Conservation (phyloP, 345 rosid species). For the Microcos paniculata region DNA sequence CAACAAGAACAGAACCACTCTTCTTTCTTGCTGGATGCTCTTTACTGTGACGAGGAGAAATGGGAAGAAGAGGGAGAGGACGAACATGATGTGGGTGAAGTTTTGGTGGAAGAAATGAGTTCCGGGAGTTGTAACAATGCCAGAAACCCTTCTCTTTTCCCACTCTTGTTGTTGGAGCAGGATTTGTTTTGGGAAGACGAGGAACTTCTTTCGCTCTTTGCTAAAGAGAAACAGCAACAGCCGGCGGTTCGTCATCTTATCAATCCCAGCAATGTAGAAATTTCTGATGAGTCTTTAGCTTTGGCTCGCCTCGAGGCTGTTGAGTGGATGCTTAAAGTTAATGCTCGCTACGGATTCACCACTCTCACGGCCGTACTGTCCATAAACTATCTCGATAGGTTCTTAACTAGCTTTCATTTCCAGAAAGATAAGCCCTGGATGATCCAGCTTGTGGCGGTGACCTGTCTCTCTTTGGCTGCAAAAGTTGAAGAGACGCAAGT, state of each 20-base stretch:
- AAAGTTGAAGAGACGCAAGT: constrained; percentile 89
- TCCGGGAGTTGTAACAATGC: constrained; percentile 7
- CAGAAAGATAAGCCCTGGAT: constrained; percentile 84
- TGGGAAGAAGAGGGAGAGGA: constrained; percentile 55
- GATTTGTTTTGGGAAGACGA: constrained; percentile 79
- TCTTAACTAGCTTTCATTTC: constrained; percentile 46
- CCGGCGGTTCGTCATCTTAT: not conserved
- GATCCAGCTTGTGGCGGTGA: constrained; percentile 82
- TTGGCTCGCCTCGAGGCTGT: constrained; percentile 63
- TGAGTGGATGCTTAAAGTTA: constrained; percentile 75
- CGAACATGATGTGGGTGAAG: constrained; percentile 29
- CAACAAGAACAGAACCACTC: constrained; percentile 27
- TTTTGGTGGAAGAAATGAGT: constrained; percentile 22
- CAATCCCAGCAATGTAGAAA: constrained; percentile 13
- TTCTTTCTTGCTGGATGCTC: constrained; percentile 51
- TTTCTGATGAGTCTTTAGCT: constrained; percentile 27
- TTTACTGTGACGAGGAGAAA: constrained; percentile 73
- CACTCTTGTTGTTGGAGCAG: constrained; percentile 48
- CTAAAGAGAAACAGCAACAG: constrained; percentile 51
- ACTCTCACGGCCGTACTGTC: constrained; percentile 72
- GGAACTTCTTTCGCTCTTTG: constrained; percentile 64
- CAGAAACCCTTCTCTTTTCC: constrained; percentile 23
- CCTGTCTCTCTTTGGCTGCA: constrained; percentile 91
- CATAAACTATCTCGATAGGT: constrained; percentile 79
- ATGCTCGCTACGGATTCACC: constrained; percentile 64